Base-by-base conservation (phyloP, 768 basidiomycete genomes). In the Auriscalpium orientale region DNA sequence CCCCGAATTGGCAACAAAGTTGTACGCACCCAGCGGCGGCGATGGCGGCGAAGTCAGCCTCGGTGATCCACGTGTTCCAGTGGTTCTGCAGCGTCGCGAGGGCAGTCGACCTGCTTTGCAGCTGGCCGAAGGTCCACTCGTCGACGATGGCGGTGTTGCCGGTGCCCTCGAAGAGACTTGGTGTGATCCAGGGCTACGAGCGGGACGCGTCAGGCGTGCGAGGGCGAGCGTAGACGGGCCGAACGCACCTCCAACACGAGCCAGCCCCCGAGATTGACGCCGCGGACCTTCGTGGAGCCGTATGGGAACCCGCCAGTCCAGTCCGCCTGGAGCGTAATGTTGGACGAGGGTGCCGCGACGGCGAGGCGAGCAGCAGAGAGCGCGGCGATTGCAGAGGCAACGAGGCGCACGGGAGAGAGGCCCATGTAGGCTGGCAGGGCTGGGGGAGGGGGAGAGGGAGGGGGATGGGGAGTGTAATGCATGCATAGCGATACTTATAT, bases 1-100 rank as follows among this genome's bases (percentile, higher is more conserved):
- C 28, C 28, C 28, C 28, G 28, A 28, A 28, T 28, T 28, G 28
- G 28, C 21, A 54, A 18, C 12, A 44, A 58, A 56, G 56, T 58
- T 55, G 45, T 62, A 69, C 70, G 21, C 67, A 87, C 88, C 88
- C 87, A 7, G 89, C 89, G 46, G 79, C 82, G 51, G 85, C 82
- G 57, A 92, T 91, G 47, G 74, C 79, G 35, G 70, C 69, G 65
- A 95, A 89, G 69, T 98, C 94, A 18, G 75, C 66, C 65, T 93
- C 86, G 1, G 85, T 89, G 61, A 98, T 91, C 82, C 83, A 94
- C 0, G 84, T 84, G 59, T 88, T 69, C 89, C 90, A 92, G 66
- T 91, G 91, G 48, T 77, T 72, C 58, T 77, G 72, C 20, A 91
- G 74, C 16, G 67, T 71, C n/a, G 64, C 61, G n/a, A 63, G 64